Percentiles rank a stretch among this genome's conserved stretches.
Evolutionary conservation across 2,329 filamentous ascomycete genomes (phyloP).

Genomic region (Neofusicoccum sp.): DNA sequence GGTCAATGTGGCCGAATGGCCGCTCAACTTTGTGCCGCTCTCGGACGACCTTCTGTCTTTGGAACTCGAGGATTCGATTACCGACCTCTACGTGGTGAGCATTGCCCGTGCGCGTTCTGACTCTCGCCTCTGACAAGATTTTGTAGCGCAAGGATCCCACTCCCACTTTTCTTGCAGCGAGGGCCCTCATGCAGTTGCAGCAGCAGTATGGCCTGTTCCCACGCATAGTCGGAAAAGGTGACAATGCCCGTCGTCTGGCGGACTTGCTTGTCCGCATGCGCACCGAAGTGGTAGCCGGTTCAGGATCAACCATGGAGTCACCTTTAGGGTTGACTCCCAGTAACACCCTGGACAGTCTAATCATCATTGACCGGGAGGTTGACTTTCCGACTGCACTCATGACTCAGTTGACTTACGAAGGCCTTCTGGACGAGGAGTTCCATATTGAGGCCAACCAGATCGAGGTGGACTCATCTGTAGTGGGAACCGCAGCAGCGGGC

Average conservation of each 20-base stretch:
- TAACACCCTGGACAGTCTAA: slow-evolving; percentile 82
- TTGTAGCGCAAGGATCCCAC: slow-evolving; percentile 79
- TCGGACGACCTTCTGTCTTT: slow-evolving; percentile 90
- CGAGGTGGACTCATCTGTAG: slow-evolving; percentile 87
- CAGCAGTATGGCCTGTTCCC: slow-evolving; percentile 91
- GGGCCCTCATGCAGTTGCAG: slow-evolving; percentile 92
- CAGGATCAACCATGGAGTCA: slow-evolving; percentile 55
- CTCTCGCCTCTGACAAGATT: slow-evolving; percentile 29
- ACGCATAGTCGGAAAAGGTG: slow-evolving; percentile 91
- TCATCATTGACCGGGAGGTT: slow-evolving; percentile 93
- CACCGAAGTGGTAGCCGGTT: slow-evolving; percentile 81
- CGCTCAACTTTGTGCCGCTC: slow-evolving; percentile 86
- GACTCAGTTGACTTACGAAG: slow-evolving; percentile 95
- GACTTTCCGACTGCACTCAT: slow-evolving; percentile 91
- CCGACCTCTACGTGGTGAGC: slow-evolving; percentile 77
- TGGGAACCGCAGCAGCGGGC: slow-evolving; percentile 70
- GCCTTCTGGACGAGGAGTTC: slow-evolving; percentile 90
- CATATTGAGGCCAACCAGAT: slow-evolving; percentile 90
- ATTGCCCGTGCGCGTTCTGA: not conserved
- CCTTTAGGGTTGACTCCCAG: slow-evolving; percentile 77
- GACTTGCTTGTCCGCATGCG: slow-evolving; percentile 90
- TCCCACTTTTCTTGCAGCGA: slow-evolving; percentile 84
- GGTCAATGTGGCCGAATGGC: slow-evolving; percentile 83
- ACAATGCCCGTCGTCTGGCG: slow-evolving; percentile 86
- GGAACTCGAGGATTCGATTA: slow-evolving; percentile 84